Base-by-base conservation (phyloP, 2,329 filamentous ascomycete genomes). In the Arthrobotrys conoides region DNA sequence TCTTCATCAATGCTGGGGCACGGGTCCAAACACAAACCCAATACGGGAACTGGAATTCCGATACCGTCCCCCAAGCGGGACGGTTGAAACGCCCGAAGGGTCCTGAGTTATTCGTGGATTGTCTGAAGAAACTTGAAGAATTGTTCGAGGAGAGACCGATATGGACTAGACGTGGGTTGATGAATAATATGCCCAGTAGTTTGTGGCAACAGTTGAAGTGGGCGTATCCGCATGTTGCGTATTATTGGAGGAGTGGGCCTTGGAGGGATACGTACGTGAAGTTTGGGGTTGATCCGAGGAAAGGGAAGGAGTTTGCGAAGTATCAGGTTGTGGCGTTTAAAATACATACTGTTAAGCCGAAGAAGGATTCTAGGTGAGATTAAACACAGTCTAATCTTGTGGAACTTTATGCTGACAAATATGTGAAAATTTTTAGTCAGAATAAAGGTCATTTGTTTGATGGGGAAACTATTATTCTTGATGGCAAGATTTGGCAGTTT, bases 281-380 rank as follows among this genome's bases (percentile, higher is more conserved):
- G 57, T 96, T 94, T 84, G 95, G 95, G 9, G 85, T 97, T 20
- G 96, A 99, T 83, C 96, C 96, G 2, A 90, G 96, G 41, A 88
- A 86, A 14, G 91, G 94, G 79, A 90, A 92, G 0, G 88, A 90
- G 70, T 94, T 92, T 83, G 91, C 94, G 38, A 87, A 90, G 69
- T 98, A 97, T 84, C 96, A 99, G 84, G 96, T 93, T 0, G 87
- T 97, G 80, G 92, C 93, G 85, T 97, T 97, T 86, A 92, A 94
- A 83, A 86, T 96, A 24, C 83, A 85, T 71, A 85, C 83, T 12
- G 64, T 76, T 75, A n/a, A 82, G 81, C 46, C 82, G 83, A 69
- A 51, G 53, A 69, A 51, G 33, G 44, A 53, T 41, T 67, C 51
- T 44, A 70, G 63, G 76, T 75, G 46, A 33, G 64, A 41, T 14